Base-by-base conservation (phyloP, 2,329 filamentous ascomycete species). In the Cercospora canescens region DNA sequence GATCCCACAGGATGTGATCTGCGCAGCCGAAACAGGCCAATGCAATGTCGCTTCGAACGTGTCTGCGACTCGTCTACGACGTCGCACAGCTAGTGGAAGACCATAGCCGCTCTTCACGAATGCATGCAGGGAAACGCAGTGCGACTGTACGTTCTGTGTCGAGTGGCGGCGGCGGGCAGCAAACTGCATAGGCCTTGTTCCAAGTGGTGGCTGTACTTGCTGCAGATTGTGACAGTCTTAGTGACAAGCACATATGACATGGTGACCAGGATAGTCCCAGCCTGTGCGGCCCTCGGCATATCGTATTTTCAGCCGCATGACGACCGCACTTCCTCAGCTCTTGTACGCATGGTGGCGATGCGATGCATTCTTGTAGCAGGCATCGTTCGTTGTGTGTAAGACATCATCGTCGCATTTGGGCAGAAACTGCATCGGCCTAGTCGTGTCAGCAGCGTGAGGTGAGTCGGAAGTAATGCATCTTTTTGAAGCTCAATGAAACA, bases 401-500 rank as follows among this genome's bases (percentile, higher is more conserved):
- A 3, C 24, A 28, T 52, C 45, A 52, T 52, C 24, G 45, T 52
- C 45, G 45, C 45, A 28, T 52, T n/a, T 52, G 24, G 24, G 24
- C 14, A 28, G 45, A 28, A 26, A 16, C 9, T 52, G 45, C 4
- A 16, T 52, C 24, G 45, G 45, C 45, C 45, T 56, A 21, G 11
- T 12, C 9, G 9, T 34, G 18, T 37, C 60, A 62, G 48, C 60
- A 62, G 18, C 50, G 56, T 37, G 21, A 37, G 32, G 30, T 21
- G n/a, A 28, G 48, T 35, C 32, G 16, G 28, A 30, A 56, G 52
- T 56, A 56, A 55, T 45, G 60, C 48, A 41, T 21, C 48, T 55
- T 41, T n/a, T 55, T 35, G 48, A 54, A 62, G 48, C 21, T 62
- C 60, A 54, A 62, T 54, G 50, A 30, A 62, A 62, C 60, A 62